These are phyloP conservation scores for Plantago coronopus DNA, from an alignment of 305 asterid species.

Conservation along the genomic window DNA sequence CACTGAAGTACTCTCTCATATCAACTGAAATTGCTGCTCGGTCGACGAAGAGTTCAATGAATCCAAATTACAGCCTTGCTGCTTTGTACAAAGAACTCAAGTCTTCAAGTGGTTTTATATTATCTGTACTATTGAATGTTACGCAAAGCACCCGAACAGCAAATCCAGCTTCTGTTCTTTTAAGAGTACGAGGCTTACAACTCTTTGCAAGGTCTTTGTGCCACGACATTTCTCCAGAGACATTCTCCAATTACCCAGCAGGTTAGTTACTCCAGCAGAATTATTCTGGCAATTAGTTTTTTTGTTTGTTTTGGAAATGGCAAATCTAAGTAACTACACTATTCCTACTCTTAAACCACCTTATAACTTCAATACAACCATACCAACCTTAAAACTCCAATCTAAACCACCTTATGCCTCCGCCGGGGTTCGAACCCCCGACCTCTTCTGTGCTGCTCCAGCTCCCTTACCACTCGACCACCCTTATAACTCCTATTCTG, in stretches of 20 bases:
- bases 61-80: conserved; percentile 58
- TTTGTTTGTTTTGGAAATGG: conserved; percentile 3
- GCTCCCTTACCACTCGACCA: too few relatives aligned
- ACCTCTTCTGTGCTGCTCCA: too few relatives aligned
- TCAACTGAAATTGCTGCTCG: conserved; percentile 89
- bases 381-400: too few relatives aligned
- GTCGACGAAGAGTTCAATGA: conserved; percentile 55
- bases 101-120: conserved; percentile 75
- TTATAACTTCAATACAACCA: too few relatives aligned
- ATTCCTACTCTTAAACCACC: too few relatives aligned
- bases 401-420: too few relatives aligned
- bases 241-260: conserved; percentile 31
- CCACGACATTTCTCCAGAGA: conserved; percentile 31
- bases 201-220: conserved; percentile 68
- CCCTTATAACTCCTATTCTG: too few relatives aligned
- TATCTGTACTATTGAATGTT: conserved; percentile 68
- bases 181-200: conserved; percentile 71
- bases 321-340: too few relatives aligned
- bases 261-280: conserved; percentile 39
- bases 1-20: conserved; percentile 75
- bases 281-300: conserved; percentile 5
- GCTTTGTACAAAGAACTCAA: conserved; percentile 66
- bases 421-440: too few relatives aligned
- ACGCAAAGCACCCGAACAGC: conserved; percentile 49
- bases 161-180: conserved; percentile 46